Percentiles rank a stretch among this genome's conserved stretches.
Conservation (phyloP, 768 basidiomycete genomes). For the Holtermanniella nyarrowii region DNA sequence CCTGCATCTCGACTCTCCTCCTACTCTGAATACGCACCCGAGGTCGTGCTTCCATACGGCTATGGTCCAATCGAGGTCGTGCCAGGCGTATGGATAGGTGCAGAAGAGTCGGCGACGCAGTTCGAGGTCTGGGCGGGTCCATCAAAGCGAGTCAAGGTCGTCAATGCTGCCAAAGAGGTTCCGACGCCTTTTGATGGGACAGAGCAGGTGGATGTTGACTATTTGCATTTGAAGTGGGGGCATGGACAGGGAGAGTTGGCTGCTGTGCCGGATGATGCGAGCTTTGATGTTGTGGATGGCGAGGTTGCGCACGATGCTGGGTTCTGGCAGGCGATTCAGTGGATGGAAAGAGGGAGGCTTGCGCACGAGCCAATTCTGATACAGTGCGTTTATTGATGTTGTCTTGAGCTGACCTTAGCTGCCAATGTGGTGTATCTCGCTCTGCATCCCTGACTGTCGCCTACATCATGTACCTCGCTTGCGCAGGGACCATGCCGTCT, state of each 20-base stretch:
- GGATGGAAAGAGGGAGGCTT: constrained; percentile 25
- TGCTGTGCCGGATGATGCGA: constrained; percentile 10
- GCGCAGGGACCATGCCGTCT: constrained; percentile 21
- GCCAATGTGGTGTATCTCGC: constrained; percentile 40
- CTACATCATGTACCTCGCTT: constrained; percentile 37
- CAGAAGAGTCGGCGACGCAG: constrained; percentile 27
- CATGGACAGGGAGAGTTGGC: constrained; percentile 37
- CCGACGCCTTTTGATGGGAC: constrained; percentile 27
- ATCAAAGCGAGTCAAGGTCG: constrained; percentile 13
- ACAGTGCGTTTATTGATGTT: constrained; percentile 27
- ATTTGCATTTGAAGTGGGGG: constrained; percentile 35
- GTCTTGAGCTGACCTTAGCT: constrained; percentile 15
- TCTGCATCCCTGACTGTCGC: constrained; percentile 38
- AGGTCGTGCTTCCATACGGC: constrained; percentile 15
- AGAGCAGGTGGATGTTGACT: constrained; percentile 28
- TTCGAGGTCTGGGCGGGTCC: constrained; percentile 12
- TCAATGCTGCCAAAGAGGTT: constrained; percentile 41
- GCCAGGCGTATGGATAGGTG: constrained; percentile 34
- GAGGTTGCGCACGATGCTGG: constrained; percentile 5
- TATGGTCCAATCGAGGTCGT: constrained; percentile 36
- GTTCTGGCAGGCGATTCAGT: constrained; percentile 31
- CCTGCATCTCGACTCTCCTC: neutral
- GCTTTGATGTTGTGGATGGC: constrained; percentile 4
- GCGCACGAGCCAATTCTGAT: constrained; percentile 32
- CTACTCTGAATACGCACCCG: neutral